A percentile compares a stretch with the other conserved stretches of the same genome.
Evolutionary conservation across 129 eudicot genomes (phyloP).

Genomic region (Smallanthus sonchifolius): DNA sequence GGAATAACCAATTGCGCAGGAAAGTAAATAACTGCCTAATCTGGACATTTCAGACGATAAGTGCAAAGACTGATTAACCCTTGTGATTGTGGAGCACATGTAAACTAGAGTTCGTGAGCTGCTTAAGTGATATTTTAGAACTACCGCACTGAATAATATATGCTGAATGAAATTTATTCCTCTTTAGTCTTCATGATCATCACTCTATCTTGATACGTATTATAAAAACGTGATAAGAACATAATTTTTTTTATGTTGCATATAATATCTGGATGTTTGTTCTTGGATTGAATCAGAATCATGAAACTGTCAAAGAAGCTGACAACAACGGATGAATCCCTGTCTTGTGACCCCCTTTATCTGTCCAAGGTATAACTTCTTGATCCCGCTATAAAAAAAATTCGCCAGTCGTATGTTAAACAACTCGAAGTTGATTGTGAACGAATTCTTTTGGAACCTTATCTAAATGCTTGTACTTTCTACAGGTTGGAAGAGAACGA

Average conservation of each 20-base stretch:
- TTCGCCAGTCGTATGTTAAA: not conserved
- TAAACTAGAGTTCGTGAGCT: not conserved
- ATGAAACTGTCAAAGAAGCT: slow-evolving; percentile 85
- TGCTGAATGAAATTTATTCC: not conserved
- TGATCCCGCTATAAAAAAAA: not conserved
- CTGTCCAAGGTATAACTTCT: slow-evolving; percentile 57
- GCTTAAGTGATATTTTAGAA: not conserved
- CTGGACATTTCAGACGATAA: not conserved
- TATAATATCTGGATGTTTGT: not conserved
- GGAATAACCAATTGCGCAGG: not conserved
- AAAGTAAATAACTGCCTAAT: not conserved
- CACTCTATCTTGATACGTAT: not conserved
- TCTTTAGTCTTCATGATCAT: not conserved
- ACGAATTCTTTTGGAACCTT: not conserved
- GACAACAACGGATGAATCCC: slow-evolving; percentile 62
- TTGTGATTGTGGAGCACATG: not conserved
- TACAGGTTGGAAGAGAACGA: slow-evolving; percentile 85
- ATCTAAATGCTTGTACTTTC: not conserved
- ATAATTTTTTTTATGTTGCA: not conserved
- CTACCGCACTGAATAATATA: not conserved
- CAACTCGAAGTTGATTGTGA: not conserved
- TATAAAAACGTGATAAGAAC: not conserved
- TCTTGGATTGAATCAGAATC: slow-evolving; percentile 42
- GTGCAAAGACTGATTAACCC: not conserved
- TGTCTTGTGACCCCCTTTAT: slow-evolving; percentile 81